Conservation (phyloP, 306 rosid species). For the Dryas octopetala region DNA sequence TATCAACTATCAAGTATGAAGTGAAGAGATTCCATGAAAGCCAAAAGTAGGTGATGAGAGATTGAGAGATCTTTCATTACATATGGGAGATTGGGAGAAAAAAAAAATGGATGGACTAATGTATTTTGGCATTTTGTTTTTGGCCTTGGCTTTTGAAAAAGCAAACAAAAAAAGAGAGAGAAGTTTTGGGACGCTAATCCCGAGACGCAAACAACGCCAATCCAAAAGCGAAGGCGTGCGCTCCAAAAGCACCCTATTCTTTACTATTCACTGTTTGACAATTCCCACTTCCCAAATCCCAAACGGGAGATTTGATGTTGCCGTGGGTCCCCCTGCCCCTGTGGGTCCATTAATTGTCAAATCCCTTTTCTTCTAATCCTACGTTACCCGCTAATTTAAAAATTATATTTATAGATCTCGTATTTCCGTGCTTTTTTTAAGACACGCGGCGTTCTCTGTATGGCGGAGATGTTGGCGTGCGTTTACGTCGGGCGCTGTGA, state of each 20-base stretch:
- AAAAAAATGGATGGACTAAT: too few species aligned
- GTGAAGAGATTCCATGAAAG: too few species aligned
- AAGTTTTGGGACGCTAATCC: conserved; percentile 20
- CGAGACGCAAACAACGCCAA: background rate
- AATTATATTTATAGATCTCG: too few species aligned
- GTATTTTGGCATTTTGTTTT: background rate
- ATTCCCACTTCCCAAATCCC: conserved; percentile 1
- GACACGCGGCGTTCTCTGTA: background rate
- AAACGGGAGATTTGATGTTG: background rate
- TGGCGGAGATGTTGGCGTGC: conserved; percentile 8
- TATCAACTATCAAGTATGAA: too few species aligned
- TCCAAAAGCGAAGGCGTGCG: background rate
- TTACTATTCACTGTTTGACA: too few species aligned
- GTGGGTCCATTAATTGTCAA: background rate
- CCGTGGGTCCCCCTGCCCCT: background rate
- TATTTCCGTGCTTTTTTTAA: too few species aligned
- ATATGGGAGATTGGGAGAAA: too few species aligned
- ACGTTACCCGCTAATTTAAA: background rate
- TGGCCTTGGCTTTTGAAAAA: background rate
- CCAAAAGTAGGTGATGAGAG: background rate
- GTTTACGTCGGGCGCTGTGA: conserved; percentile 16
- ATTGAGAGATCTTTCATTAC: too few species aligned
- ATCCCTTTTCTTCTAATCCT: background rate
- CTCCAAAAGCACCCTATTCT: background rate
- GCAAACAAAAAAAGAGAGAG: background rate